These are phyloP conservation scores for Dioszegia hungarica DNA, from an alignment of 768 basidiomycete species.

Conservation along the genomic window DNA sequence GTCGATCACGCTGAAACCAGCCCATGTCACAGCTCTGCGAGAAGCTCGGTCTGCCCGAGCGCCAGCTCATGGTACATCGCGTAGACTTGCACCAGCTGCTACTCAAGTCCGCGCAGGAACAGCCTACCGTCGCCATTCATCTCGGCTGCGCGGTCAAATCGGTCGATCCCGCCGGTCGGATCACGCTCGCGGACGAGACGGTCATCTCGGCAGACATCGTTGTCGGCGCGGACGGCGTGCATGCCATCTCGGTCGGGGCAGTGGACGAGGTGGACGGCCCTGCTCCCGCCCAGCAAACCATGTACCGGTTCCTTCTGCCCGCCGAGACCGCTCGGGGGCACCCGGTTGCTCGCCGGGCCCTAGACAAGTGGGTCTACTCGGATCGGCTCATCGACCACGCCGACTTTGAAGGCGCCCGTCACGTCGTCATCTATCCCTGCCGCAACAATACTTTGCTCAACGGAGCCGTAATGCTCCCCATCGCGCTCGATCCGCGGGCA, in stretches of 20 bases:
- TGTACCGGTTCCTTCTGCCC: conserved; percentile 5
- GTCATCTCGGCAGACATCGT: conserved; percentile 22
- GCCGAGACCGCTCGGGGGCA: background rate
- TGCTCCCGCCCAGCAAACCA: background rate
- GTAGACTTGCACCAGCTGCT: conserved; percentile 29
- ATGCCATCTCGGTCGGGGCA: conserved; percentile 1
- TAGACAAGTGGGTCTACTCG: background rate
- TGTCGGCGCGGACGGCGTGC: conserved; percentile 31
- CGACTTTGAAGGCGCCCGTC: background rate
- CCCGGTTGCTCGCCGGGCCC: background rate
- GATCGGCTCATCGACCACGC: background rate
- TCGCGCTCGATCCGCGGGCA: background rate
- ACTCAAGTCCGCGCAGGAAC: conserved; percentile 10
- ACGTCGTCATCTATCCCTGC: conserved; percentile 5
- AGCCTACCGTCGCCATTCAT: conserved; percentile 20
- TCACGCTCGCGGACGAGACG: conserved; percentile 23
- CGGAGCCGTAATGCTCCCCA: background rate
- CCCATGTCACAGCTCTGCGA: background rate
- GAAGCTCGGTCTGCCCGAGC: background rate
- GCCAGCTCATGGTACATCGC: conserved; percentile 11
- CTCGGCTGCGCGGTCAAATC: conserved; percentile 8
- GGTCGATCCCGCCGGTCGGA: conserved; percentile 21
- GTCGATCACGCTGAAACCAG: conserved; percentile 6
- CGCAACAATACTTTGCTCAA: background rate
- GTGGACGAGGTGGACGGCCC: background rate